Evolutionary conservation across 2,329 filamentous ascomycete genomes (phyloP).

Genomic region (Nannizzia gypsea): DNA sequence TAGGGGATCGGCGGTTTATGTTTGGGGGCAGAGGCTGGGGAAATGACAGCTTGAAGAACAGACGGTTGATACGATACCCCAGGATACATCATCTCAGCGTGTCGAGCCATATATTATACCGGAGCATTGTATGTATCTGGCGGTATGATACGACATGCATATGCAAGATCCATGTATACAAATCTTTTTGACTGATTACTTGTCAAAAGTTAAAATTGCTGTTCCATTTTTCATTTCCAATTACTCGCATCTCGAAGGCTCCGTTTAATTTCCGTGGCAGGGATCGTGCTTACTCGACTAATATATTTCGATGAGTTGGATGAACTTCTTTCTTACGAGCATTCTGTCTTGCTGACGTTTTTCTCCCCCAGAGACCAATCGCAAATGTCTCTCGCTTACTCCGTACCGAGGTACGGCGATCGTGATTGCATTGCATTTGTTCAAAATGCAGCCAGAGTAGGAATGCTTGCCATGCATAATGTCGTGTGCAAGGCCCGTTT

Average conservation of each 20-base stretch:
- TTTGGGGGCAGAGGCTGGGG: not conserved
- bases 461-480: not conserved
- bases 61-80: not conserved
- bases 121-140: not conserved
- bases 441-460: not conserved
- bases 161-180: not conserved
- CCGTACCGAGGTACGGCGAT: not conserved
- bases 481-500: not conserved
- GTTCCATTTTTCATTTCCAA: not conserved
- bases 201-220: slow-evolving; percentile 1
- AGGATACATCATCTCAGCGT: not conserved
- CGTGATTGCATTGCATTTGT: not conserved
- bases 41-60: slow-evolving; percentile 3
- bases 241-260: slow-evolving; percentile 5
- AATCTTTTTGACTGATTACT: not conserved
- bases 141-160: not conserved
- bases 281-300: not conserved
- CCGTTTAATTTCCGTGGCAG: slow-evolving; percentile 5
- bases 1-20: not conserved
- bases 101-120: not conserved
- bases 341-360: not conserved
- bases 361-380: not conserved
- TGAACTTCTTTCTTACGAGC: not conserved
- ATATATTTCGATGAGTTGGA: not conserved
- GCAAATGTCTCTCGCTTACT: not conserved